Evolutionary conservation across 352 stramenopile species (phyloP).

Genomic region (Phytophthora fragariaefolia): DNA sequence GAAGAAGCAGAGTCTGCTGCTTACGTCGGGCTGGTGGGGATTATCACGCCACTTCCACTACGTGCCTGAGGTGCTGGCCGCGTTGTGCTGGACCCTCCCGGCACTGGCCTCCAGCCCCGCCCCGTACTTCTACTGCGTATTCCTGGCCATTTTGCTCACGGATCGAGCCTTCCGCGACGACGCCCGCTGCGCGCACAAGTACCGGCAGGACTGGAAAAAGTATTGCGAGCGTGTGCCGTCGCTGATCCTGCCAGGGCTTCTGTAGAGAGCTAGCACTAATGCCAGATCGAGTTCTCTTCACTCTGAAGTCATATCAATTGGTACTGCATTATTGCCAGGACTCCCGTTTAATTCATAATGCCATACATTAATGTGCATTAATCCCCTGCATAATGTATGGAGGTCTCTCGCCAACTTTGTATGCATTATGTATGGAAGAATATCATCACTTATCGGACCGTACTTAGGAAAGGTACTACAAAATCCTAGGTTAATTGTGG

Average conservation of each 20-base stretch:
- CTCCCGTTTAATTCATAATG: no score
- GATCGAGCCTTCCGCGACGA: conserved; percentile 97
- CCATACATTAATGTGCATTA: no score
- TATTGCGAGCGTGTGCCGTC: conserved; percentile 90
- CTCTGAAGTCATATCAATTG: not conserved
- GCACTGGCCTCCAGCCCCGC: conserved; percentile 61
- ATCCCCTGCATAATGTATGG: no score
- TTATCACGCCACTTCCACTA: conserved; percentile 96
- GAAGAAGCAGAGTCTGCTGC: conserved; percentile 91
- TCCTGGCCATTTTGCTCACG: conserved; percentile 93
- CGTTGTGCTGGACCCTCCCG: conserved; percentile 81
- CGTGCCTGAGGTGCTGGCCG: conserved; percentile 91
- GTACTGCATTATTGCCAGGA: no score
- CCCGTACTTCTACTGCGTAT: conserved; percentile 92
- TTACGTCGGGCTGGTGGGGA: conserved; percentile 95
- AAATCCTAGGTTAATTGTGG: no score
- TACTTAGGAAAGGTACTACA: no score
- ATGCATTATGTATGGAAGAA: no score
- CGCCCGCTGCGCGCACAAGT: conserved; percentile 95
- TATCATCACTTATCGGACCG: no score
- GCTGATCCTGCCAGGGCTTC: conserved; percentile 86
- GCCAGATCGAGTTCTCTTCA: not conserved
- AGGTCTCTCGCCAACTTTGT: no score
- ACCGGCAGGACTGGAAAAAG: conserved; percentile 95
- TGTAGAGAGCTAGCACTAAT: conserved; percentile 41